Evolutionary conservation across 306 rosid species (phyloP).

Genomic region (Begonia fuchsioides): DNA sequence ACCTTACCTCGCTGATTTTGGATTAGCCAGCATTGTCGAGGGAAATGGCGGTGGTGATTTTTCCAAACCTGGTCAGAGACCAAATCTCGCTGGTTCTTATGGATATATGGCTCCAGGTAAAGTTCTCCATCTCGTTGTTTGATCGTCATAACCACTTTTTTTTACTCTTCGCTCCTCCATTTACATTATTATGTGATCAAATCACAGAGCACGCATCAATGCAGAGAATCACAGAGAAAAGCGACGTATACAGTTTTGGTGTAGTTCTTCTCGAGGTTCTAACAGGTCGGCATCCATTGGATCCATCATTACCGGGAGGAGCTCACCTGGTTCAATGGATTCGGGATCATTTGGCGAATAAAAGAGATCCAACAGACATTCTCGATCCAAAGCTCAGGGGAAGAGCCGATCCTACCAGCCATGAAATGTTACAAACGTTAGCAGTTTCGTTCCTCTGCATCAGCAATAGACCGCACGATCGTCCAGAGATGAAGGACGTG

Average conservation of each 20-base stretch:
- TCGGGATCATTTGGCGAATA: slow-evolving; percentile 42
- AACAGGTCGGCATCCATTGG: slow-evolving; percentile 86
- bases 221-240: slow-evolving; percentile 49
- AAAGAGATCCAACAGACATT: slow-evolving; percentile 34
- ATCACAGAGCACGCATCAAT: slow-evolving; percentile 53
- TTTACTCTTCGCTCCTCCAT: not conserved
- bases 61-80: slow-evolving; percentile 28
- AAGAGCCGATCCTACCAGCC: slow-evolving; percentile 42
- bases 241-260: slow-evolving; percentile 82
- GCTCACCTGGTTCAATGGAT: slow-evolving; percentile 71
- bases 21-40: slow-evolving; percentile 32
- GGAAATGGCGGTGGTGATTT: slow-evolving; percentile 13
- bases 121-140: slow-evolving; percentile 2
- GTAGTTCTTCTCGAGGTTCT: slow-evolving; percentile 68
- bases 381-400: slow-evolving; percentile 64
- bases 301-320: slow-evolving; percentile 66
- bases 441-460: slow-evolving; percentile 60
- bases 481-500: slow-evolving; percentile 73
- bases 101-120: slow-evolving; percentile 97
- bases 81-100: slow-evolving; percentile 55
- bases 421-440: slow-evolving; percentile 64
- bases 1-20: slow-evolving; percentile 72
- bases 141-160: not conserved
- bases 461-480: slow-evolving; percentile 30
- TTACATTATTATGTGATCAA: slow-evolving; percentile 9